Evolutionary conservation across 164 flowering plant species (phyloP), one percentile per base, ranked within the genome.

Genomic region (Warburgia ugandensis): DNA sequence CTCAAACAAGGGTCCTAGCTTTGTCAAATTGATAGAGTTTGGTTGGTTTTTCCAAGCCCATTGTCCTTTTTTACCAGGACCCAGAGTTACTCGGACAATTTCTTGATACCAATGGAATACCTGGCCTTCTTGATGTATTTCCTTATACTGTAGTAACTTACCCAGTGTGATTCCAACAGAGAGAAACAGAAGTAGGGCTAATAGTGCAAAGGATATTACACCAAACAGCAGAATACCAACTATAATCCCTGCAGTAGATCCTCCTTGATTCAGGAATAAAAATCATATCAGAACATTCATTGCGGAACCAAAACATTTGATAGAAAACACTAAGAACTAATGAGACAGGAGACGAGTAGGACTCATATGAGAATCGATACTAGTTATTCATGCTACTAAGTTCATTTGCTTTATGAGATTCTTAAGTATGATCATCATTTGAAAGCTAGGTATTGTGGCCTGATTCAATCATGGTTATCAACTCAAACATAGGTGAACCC

Each of bases 31-130:
- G 32, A 28, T 29, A 5, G 86, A 80, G 60, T 70, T 69, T 1
- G 75, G 61, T 32, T 76, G 60, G 58, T 72, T 65, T 55, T 80
- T 85, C 98, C 98, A 92, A 33, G 95, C 78, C 98, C 98, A 87
- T 55, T 92, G 98, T 43, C 95, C 96, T 71, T 84, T 69, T 62
- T 87, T 92, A 27, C 96, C 96, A 13, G 98, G 98, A 50, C 98
- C 98, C n/a, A 92, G 55, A 6, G 94, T 83, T 21, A 72, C 90
- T 32, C 94, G 71, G 35, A 83, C 53, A 14, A 92, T 50, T 1
- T 80, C 96, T 63, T 78, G 94, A 64, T 85, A 92, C 95, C 98
- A 87, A 51, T 80, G 88, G 50, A 69, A 77, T 38, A 49, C 56
- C 60, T 58, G 70, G 27, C 88, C 94, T 67, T 67, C 95, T 72